Conservation (phyloP, 2,329 filamentous ascomycete species). For the Sarocladiaceae sp. region DNA sequence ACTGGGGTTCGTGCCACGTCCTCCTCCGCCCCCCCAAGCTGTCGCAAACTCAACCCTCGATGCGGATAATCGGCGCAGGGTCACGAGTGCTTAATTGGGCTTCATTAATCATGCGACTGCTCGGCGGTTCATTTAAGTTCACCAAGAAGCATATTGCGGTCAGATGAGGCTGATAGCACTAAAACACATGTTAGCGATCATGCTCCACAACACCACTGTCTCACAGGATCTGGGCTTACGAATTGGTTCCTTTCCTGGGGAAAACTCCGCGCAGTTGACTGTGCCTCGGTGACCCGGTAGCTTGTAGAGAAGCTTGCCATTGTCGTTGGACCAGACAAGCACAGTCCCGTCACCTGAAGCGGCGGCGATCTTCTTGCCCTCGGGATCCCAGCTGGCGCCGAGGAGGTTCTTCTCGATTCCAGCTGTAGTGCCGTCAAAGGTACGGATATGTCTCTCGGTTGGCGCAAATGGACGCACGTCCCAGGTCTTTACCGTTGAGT, state of each 20-base stretch:
- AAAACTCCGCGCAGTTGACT: constrained; percentile 91
- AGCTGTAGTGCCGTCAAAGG: constrained; percentile 83
- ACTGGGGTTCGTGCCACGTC: too few species aligned
- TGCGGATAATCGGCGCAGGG: too few species aligned
- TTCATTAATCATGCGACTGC: neutral
- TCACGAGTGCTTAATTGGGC: neutral
- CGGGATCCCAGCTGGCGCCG: constrained; percentile 80
- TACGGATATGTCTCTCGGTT: constrained; percentile 74
- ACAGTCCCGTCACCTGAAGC: constrained; percentile 88
- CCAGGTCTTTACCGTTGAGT: constrained; percentile 91
- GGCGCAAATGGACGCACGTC: constrained; percentile 94
- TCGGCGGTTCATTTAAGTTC: constrained; percentile 63
- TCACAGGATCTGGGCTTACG: constrained; percentile 52
- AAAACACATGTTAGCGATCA: constrained; percentile 31
- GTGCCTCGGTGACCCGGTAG: constrained; percentile 91
- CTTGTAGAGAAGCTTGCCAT: constrained; percentile 90
- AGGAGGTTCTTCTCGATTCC: constrained; percentile 90
- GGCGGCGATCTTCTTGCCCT: constrained; percentile 79
- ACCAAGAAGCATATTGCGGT: constrained; percentile 76
- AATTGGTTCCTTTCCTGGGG: constrained; percentile 76
- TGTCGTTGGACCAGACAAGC: constrained; percentile 82
- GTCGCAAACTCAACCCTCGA: too few species aligned
- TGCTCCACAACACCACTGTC: constrained; percentile 4
- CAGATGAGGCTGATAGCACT: constrained; percentile 90
- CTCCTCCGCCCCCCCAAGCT: too few species aligned